These are phyloP conservation scores for Coelastrella sp. DNA, from an alignment of 139 green algal genomes.

Conservation along the genomic window DNA sequence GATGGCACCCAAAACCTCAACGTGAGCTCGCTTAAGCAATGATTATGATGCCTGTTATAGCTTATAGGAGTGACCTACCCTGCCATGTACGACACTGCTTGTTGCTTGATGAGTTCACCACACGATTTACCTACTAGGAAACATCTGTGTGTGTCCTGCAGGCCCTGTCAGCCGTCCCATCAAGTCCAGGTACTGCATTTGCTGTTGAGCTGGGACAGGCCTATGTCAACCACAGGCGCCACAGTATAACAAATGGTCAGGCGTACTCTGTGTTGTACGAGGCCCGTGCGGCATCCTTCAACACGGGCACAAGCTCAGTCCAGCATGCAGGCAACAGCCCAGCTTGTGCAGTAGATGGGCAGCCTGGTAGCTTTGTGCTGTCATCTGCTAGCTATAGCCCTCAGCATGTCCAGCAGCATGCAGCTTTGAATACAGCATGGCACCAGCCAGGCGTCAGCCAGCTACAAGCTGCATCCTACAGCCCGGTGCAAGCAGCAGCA, in stretches of 20 bases:
- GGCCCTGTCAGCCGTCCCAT: background rate
- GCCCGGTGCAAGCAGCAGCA: background rate
- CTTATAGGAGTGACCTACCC: too few relatives aligned
- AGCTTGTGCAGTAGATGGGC: background rate
- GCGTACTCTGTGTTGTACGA: background rate
- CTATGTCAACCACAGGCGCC: slow-evolving; percentile 31
- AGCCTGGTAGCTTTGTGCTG: background rate
- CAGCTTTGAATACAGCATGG: background rate
- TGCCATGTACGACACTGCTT: too few relatives aligned
- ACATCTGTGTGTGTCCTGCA: too few relatives aligned
- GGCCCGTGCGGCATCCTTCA: background rate
- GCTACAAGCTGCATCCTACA: background rate
- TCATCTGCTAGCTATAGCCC: slow-evolving; percentile 35
- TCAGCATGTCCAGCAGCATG: slow-evolving; percentile 1
- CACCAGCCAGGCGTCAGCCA: slow-evolving; percentile 20
- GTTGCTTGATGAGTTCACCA: too few relatives aligned
- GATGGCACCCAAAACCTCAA: background rate
- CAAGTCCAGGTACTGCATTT: slow-evolving; percentile 18
- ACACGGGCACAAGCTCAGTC: too few relatives aligned
- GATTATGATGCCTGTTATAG: too few relatives aligned
- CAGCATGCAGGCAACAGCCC: too few relatives aligned
- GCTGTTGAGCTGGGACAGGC: slow-evolving; percentile 9
- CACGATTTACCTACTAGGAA: too few relatives aligned
- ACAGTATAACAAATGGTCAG: slow-evolving; percentile 12
- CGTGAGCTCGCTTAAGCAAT: too few relatives aligned